These are phyloP conservation scores for Styphnolobium japonicum DNA, from an alignment of 306 rosid genomes.

Conservation along the genomic window DNA sequence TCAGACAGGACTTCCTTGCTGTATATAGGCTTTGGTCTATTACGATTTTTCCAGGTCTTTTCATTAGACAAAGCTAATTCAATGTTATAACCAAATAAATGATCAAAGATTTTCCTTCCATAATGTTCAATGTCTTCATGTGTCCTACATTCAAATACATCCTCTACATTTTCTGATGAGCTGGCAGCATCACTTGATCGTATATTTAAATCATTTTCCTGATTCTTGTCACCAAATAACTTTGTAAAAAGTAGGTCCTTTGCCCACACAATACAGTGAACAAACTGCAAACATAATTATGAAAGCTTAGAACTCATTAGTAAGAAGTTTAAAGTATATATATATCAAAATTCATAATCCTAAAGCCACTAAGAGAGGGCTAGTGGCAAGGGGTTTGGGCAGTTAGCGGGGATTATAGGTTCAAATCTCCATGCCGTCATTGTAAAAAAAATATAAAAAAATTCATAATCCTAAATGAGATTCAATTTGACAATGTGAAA, in stretches of 20 bases:
- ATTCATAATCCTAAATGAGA: no score
- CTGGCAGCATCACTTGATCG: conserved; percentile 81
- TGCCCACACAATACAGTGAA: conserved; percentile 99
- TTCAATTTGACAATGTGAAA: background rate
- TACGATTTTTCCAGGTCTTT: conserved; percentile 97
- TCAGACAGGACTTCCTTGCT: conserved; percentile 63
- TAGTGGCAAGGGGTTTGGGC: no score
- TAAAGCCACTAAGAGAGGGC: no score
- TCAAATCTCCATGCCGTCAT: no score
- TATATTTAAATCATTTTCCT: conserved; percentile 85
- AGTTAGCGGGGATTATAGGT: no score
- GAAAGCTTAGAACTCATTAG: background rate
- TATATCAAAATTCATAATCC: background rate
- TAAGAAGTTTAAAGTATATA: background rate
- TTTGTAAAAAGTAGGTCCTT: conserved; percentile 91
- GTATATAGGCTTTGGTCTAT: conserved; percentile 82
- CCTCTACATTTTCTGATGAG: conserved; percentile 73
- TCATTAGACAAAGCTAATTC: conserved; percentile 86
- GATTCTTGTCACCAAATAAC: conserved; percentile 93
- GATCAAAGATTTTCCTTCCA: conserved; percentile 90
- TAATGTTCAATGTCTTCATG: conserved; percentile 84
- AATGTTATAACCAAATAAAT: conserved; percentile 93
- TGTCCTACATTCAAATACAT: conserved; percentile 74
- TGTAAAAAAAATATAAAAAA: no score
- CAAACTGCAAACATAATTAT: conserved; percentile 66